These are phyloP conservation scores for Aechmea fasciata DNA, from an alignment of 176 grass and related monocot genomes.

Conservation along the genomic window DNA sequence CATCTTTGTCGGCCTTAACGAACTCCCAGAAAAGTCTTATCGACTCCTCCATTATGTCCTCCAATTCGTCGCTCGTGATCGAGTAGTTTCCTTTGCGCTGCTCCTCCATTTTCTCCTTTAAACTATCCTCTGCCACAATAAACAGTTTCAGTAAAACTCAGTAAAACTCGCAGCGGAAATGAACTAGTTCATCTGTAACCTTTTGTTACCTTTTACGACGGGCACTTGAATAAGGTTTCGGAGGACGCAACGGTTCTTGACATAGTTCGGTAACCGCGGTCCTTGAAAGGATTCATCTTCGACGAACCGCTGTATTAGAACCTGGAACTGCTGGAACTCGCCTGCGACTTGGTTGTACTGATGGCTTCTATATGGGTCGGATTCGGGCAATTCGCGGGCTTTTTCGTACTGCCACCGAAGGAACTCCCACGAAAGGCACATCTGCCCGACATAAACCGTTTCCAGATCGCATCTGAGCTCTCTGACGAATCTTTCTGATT, in stretches of 20 bases:
- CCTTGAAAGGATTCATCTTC: slow-evolving; percentile 87
- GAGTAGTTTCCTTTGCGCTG: slow-evolving; percentile 58
- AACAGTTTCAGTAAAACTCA: neutral
- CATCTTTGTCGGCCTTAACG: slow-evolving; percentile 70
- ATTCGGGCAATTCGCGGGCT: slow-evolving; percentile 53
- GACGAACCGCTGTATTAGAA: slow-evolving; percentile 66
- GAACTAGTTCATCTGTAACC: no score
- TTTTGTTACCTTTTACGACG: slow-evolving; percentile 61
- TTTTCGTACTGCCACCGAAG: slow-evolving; percentile 96
- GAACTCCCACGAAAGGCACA: slow-evolving; percentile 94
- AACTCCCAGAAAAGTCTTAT: slow-evolving; percentile 86
- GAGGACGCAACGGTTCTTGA: slow-evolving; percentile 62
- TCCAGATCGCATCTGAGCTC: slow-evolving; percentile 76
- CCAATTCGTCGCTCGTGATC: slow-evolving; percentile 57
- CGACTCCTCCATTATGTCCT: slow-evolving; percentile 74
- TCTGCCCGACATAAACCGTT: slow-evolving; percentile 87
- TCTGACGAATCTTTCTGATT: slow-evolving; percentile 57
- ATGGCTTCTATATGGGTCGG: slow-evolving; percentile 61
- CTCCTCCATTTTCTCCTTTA: slow-evolving; percentile 77
- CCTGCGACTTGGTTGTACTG: slow-evolving; percentile 75
- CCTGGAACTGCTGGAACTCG: slow-evolving; percentile 97
- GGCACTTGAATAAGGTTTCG: slow-evolving; percentile 79
- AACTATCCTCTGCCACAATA: slow-evolving; percentile 52
- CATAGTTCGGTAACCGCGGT: slow-evolving; percentile 78
- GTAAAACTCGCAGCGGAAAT: no score